These are phyloP conservation scores for Pharus latifolius DNA, from an alignment of 176 grass and related monocot genomes.

Conservation along the genomic window DNA sequence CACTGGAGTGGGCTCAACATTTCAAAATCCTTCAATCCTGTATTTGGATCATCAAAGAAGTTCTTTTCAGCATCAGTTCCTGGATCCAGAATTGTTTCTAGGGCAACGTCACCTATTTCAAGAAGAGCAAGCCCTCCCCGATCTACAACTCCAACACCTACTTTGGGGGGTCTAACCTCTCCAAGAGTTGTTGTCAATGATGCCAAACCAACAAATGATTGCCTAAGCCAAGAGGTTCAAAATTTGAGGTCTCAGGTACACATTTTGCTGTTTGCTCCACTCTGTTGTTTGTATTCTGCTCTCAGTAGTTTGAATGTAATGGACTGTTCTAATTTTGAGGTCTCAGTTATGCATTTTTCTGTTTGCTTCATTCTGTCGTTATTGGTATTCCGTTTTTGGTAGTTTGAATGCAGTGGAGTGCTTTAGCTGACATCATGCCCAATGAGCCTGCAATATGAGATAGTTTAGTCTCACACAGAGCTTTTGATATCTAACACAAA, in stretches of 20 bases:
- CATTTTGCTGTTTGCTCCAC: not conserved
- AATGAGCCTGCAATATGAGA: not conserved
- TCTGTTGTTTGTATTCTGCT: not conserved
- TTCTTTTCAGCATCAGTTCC: constrained; percentile 96
- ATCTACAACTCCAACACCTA: constrained; percentile 86
- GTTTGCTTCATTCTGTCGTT: not conserved
- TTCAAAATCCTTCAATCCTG: constrained; percentile 91
- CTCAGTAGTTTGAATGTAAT: not conserved
- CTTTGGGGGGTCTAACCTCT: constrained; percentile 70
- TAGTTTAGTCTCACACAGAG: not conserved
- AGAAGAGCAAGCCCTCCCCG: constrained; percentile 78
- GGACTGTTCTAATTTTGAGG: constrained; percentile 44
- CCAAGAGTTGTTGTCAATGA: constrained; percentile 39
- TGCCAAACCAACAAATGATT: constrained; percentile 44
- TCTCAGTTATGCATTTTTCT: constrained; percentile 53
- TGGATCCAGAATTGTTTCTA: constrained; percentile 92
- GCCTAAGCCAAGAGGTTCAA: constrained; percentile 54
- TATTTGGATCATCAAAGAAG: constrained; percentile 97
- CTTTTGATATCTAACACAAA: not conserved
- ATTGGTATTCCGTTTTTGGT: not conserved
- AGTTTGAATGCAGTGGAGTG: not conserved
- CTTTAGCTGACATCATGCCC: not conserved
- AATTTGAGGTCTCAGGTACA: constrained; percentile 83
- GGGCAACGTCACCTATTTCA: constrained; percentile 80
- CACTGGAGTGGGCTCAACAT: constrained; percentile 78